A percentile compares a stretch with the other conserved stretches of the same genome.
phyloP scores from a whole-genome alignment of 164 flowering plant species.

The Kalanchoe fedtschenkoi region DNA sequence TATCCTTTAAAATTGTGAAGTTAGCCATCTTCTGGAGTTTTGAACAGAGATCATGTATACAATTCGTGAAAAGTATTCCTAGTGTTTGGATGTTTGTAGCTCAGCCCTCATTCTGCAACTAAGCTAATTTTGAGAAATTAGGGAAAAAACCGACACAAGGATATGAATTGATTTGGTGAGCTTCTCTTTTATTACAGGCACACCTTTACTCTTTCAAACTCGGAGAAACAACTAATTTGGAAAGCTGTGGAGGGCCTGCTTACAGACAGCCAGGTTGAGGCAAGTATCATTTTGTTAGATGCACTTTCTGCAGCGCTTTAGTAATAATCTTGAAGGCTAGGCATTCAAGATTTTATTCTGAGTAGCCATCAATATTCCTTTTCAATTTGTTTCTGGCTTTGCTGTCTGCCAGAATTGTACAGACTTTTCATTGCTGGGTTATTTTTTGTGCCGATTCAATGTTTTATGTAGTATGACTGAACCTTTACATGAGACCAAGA shows the following conservation, averaged over 20 bases:
- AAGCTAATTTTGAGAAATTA: neutral
- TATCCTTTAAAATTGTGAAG: neutral
- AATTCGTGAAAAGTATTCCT: neutral
- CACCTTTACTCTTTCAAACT: constrained; percentile 49
- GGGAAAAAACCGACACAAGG: neutral
- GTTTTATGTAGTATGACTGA: too few species aligned
- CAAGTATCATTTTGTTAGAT: constrained; percentile 18
- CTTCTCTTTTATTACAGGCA: constrained; percentile 42
- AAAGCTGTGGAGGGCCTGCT: constrained; percentile 69
- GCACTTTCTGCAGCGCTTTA: too few species aligned
- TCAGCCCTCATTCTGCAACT: neutral
- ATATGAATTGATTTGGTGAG: neutral
- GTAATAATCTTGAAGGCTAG: too few species aligned
- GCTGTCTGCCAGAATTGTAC: too few species aligned
- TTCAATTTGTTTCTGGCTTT: too few species aligned
- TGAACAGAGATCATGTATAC: neutral
- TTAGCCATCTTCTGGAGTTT: neutral
- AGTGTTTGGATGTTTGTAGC: neutral
- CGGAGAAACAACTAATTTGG: constrained; percentile 77
- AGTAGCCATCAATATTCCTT: too few species aligned
- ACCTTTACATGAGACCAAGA: too few species aligned
- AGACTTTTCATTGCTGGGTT: too few species aligned
- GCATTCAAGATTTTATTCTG: too few species aligned
- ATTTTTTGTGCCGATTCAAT: too few species aligned
- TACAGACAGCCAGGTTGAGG: constrained; percentile 87